These are phyloP conservation scores for Claviceps sp. DNA, from an alignment of 2,329 filamentous ascomycete species.

Conservation along the genomic window DNA sequence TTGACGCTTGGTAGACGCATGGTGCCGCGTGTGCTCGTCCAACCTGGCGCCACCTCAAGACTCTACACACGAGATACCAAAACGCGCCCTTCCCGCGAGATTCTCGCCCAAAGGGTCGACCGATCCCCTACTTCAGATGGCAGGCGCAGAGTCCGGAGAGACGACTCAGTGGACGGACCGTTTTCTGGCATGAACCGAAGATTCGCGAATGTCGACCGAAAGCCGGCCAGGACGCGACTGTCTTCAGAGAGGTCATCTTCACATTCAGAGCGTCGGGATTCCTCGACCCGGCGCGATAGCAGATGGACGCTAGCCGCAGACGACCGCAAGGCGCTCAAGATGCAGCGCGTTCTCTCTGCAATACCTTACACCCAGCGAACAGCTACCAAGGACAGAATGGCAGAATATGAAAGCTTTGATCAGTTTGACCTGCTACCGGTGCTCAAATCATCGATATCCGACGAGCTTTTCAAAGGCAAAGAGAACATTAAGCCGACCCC, in stretches of 20 bases:
- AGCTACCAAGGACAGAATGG: conserved; percentile 40
- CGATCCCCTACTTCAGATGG: conserved; percentile 23
- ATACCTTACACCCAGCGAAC: conserved; percentile 60
- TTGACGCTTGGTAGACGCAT: conserved; percentile 6
- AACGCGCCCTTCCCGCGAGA: conserved; percentile 40
- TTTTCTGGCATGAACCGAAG: conserved; percentile 45
- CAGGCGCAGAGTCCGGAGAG: conserved; percentile 23
- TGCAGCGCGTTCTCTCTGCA: conserved; percentile 69
- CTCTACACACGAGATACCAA: conserved; percentile 22
- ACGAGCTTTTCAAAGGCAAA: conserved; percentile 63
- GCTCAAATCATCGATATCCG: conserved; percentile 56
- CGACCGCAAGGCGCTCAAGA: conserved; percentile 69
- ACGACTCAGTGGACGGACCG: conserved; percentile 28
- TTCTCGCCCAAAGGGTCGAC: conserved; percentile 40
- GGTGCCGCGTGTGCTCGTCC: conserved; percentile 9
- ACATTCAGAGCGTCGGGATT: conserved; percentile 12
- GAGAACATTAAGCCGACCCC: conserved; percentile 71
- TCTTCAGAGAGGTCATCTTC: conserved; percentile 7
- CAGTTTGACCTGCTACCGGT: conserved; percentile 62
- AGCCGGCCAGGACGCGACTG: conserved; percentile 7
- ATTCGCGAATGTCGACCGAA: conserved; percentile 26
- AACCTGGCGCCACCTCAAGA: conserved; percentile 22
- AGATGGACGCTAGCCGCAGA: conserved; percentile 19
- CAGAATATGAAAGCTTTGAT: conserved; percentile 64
- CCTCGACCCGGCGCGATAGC: conserved; percentile 16